Base-by-base conservation (phyloP, 2,329 filamentous ascomycete genomes). In the Scytalidium sp. region DNA sequence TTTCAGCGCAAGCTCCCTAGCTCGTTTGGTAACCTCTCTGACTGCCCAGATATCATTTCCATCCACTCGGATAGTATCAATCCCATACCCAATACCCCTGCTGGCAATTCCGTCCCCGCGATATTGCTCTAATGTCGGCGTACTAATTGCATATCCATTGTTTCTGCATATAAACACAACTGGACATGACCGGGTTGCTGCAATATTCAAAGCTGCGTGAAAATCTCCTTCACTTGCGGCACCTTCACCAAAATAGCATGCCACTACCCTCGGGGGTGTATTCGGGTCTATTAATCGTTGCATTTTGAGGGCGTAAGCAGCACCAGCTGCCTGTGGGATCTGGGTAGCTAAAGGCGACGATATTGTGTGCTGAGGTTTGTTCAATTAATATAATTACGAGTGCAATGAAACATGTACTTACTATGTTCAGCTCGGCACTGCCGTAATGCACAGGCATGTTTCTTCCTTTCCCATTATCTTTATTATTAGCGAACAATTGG, bases 401-500 rank as follows among this genome's bases (percentile, higher is more conserved):
- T 3, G 19, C 11, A 23, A 22, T 20, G 15, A 13, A 36, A 3
- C 8, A 29, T n/a, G 23, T 17, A 73, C 81, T 66, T 66, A 92
- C 88, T 63, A 96, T 91, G 60, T 96, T 90, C 50, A 95, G 75
- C 56, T 89, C 84, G 50, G 78, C 82, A 67, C 87, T 91, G 43
- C 92, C 92, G 63, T 97, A 99, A 70, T 99, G 94, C 13, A 97
- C 89, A 1, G 94, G 94, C 94, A 99, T 99, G 63, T 96, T 97
- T 55, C 93, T 83, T 1, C 92, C 94, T 52, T 78, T 80, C 1
- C 93, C 92, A 1, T 77, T 69, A 60, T 99, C 94, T 55, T 90
- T 81, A 48, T 75, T 80, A 64, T 96, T 97, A 19, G 92, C 84
- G 71, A 97, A 97, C 8, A 99, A 73, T 67, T 99, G 94, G 60